Percentiles rank a stretch among this genome's conserved stretches.
phyloP scores from a whole-genome alignment of 495 filamentous ascomycete species.

The Thermothielavioides terrestris region DNA sequence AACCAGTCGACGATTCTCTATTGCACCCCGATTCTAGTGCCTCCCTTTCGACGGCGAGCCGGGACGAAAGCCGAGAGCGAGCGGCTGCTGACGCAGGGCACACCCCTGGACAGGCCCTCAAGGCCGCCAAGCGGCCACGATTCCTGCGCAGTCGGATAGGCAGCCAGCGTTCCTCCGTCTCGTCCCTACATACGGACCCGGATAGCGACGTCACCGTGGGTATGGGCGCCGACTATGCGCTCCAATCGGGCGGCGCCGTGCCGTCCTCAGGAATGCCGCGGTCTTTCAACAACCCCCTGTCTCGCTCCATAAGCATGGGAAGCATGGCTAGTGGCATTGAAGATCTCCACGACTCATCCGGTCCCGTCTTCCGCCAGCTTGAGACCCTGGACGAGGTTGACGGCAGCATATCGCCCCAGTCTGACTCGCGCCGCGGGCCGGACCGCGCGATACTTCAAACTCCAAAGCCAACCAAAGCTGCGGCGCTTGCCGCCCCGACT shows the following conservation, averaged over 20 bases:
- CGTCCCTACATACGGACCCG: constrained; percentile 57
- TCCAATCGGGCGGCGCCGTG: constrained; percentile 72
- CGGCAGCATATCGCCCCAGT: constrained; percentile 26
- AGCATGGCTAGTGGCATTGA: constrained; percentile 93
- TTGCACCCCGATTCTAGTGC: constrained; percentile 17
- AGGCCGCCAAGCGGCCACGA: constrained; percentile 47
- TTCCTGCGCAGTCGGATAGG: constrained; percentile 64
- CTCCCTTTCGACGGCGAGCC: constrained; percentile 19
- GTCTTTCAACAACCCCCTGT: constrained; percentile 48
- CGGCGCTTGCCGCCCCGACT: constrained; percentile 51
- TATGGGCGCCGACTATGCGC: constrained; percentile 73
- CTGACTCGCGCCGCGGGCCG: constrained; percentile 13
- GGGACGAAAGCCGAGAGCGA: constrained; percentile 23
- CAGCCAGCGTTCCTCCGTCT: constrained; percentile 71
- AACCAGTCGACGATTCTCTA: constrained; percentile 1
- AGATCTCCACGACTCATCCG: constrained; percentile 54
- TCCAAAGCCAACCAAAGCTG: constrained; percentile 41
- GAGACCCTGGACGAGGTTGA: constrained; percentile 43
- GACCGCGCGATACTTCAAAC: constrained; percentile 30
- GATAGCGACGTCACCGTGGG: constrained; percentile 58
- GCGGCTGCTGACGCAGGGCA: constrained; percentile 26
- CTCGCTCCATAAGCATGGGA: constrained; percentile 78
- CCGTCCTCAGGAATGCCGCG: constrained; percentile 49
- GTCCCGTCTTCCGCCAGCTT: constrained; percentile 32
- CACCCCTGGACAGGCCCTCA: constrained; percentile 24